Evolutionary conservation across 495 filamentous ascomycete species (phyloP), one percentile per base, ranked within the genome.

Genomic region (Clohesyomyces aquaticus): DNA sequence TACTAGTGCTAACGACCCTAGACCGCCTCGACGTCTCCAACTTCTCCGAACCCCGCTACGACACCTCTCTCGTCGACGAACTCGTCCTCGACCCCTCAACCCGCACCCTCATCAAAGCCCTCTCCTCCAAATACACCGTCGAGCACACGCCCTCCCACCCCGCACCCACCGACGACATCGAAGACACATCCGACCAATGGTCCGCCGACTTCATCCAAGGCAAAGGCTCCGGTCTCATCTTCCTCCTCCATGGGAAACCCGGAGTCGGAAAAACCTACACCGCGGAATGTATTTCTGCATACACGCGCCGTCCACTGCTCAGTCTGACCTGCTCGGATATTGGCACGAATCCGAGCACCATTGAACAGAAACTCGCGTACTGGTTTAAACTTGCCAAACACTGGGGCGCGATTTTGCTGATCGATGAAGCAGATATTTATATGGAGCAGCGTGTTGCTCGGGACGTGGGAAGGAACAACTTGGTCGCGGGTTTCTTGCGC

Each of bases 351-450:
- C 64, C 64, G 14, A 25, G 26, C 1, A 14, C 54, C 4, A 11
- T 67, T 25, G 64, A 67, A 46, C 50, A 21, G 19, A 57, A 64
- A 22, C 42, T 68, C 2, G 12, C 50, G 4, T 25, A 41, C 9
- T 51, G 32, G 18, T 68, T 68, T 45, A n/a, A 48, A 6, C 10
- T 35, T 25, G 65, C 59, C 11, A 58, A 64, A 2, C 42, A 59
- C 21, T 68, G 65, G 65, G 43, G 57, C 16, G 62, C 62, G 1
- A 77, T 87, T 0, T 65, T 86, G 3, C 74, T 87, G 0, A 66
- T 87, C 0, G 84, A 87, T 56, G 82, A 87, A 71, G 81, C 79
- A 0, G 83, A 85, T 49, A 76, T 85, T 0, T 87, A 85, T 55
- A 72, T 86, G 1, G 74, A 77, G 11, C 69, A 77, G 55, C 74